Evolutionary conservation across 1,139 yeast genomes (phyloP).

Genomic region (Martiniozyma asiatica): DNA sequence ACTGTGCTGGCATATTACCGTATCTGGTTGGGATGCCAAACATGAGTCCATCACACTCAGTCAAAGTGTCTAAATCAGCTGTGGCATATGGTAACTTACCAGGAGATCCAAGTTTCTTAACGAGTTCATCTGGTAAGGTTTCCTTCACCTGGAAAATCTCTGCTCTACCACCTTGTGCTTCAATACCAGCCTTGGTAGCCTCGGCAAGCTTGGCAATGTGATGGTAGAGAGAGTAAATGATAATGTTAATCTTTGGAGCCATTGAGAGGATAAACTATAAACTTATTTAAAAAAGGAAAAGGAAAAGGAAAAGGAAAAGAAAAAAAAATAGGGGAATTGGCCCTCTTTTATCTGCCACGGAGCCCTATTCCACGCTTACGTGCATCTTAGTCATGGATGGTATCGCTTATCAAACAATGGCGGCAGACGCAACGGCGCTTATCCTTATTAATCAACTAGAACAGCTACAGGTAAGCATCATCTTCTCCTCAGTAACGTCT

Average conservation of each 20-base stretch:
- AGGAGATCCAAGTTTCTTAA: constrained; percentile 52
- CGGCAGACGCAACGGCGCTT: too few species aligned
- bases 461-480: constrained; percentile 60
- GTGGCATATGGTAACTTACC: constrained; percentile 54
- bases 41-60: constrained; percentile 57
- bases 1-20: constrained; percentile 74
- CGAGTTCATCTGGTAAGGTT: constrained; percentile 54
- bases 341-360: too few species aligned
- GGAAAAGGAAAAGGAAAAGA: too few species aligned
- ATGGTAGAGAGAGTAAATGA: constrained; percentile 72
- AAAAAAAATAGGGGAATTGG: too few species aligned
- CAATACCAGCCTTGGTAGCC: constrained; percentile 57
- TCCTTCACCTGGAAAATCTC: constrained; percentile 70
- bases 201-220: constrained; percentile 60
- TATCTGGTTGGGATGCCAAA: constrained; percentile 76
- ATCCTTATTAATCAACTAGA: too few species aligned
- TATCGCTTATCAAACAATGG: too few species aligned
- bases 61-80: constrained; percentile 45
- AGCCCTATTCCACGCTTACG: too few species aligned
- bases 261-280: not conserved
- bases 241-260: constrained; percentile 26
- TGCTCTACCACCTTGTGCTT: constrained; percentile 59
- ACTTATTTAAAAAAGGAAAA: not conserved
- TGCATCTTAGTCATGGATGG: too few species aligned
- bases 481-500: constrained; percentile 33